Evolutionary conservation across 768 basidiomycete species (phyloP).

Genomic region (Neoboletus magnificus): DNA sequence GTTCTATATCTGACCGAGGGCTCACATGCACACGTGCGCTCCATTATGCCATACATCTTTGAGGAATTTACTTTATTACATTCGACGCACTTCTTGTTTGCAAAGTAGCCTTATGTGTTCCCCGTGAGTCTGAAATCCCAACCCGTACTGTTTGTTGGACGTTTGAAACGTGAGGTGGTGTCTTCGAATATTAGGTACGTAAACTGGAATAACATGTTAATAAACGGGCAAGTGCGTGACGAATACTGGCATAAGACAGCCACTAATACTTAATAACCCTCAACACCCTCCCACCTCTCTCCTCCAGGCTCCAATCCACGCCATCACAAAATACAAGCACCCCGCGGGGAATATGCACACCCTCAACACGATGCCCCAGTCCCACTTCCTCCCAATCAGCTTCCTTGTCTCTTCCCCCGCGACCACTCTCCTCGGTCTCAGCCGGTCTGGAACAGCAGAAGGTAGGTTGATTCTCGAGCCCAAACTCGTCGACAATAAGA

Average conservation of each 20-base stretch:
- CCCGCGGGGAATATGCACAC: conserved; percentile 75
- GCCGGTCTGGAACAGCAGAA: conserved; percentile 17
- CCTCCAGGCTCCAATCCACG: conserved; percentile 55
- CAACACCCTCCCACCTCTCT: conserved; percentile 35
- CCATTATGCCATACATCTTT: background rate
- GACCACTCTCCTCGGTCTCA: conserved; percentile 16
- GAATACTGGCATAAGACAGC: background rate
- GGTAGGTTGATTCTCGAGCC: conserved; percentile 3
- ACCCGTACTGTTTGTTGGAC: background rate
- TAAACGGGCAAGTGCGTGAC: background rate
- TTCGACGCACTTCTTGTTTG: background rate
- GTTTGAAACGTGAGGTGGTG: background rate
- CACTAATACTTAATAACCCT: background rate
- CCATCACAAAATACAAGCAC: conserved; percentile 74
- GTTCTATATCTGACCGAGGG: conserved; percentile 61
- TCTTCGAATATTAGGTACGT: background rate
- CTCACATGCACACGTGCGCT: background rate
- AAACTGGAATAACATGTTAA: background rate
- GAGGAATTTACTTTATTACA: background rate
- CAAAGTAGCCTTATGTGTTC: background rate
- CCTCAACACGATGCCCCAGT: conserved; percentile 70
- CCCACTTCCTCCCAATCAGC: conserved; percentile 62
- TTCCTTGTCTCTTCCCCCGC: conserved; percentile 19
- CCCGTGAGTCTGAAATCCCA: background rate
- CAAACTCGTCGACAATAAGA: conserved; percentile 33